Evolutionary conservation across 176 grass and related monocot genomes (phyloP), one percentile per base, ranked within the genome.

Genomic region (Thinopyrum elongatum): DNA sequence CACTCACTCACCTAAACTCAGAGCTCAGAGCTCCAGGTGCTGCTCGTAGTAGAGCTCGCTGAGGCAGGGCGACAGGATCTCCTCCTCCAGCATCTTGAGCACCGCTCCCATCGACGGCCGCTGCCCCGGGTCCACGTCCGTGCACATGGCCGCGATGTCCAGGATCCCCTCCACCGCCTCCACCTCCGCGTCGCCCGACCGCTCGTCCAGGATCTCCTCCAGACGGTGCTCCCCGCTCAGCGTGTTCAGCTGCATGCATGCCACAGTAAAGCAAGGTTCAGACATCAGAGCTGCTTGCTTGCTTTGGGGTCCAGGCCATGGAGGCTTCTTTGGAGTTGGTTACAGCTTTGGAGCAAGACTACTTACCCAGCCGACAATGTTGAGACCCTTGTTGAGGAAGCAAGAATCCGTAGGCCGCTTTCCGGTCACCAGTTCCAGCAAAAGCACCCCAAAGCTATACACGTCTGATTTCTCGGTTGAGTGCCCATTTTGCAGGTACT

Each of bases 121-220:
- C 31, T 94, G 87, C 1, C 39, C 82, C 0, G 97, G 94, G 74
- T 93, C 93, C 2, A 94, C 92, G 5, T 92, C 92, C 0, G 94
- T 96, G 86, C 97, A 96, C 97, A 99, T 99, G 0, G 97, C 92
- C 3, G 97, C 97, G 16, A 99, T 96, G 76, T 99, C 97, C 1
- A 99, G 90, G 62, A 99, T 89, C 6, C 92, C 92, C 76, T 99
- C 97, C 6, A 93, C 87, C 0, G 90, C 94, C 42, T 99, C 97
- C 7, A 88, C 97, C 30, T 94, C 97, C 39, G 96, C 94, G 1
- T 90, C 88, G 1, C 90, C 90, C 0, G 85, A 93, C 6, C 36
- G 83, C 72, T 83, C 75, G 1, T 99, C 97, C 11, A 96, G 29
- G 27, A 99, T 99, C 71, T 99, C 97, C 42, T 99, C 97, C 80